These are phyloP conservation scores for Tremella yokohamensis DNA, from an alignment of 768 basidiomycete genomes.

Conservation along the genomic window DNA sequence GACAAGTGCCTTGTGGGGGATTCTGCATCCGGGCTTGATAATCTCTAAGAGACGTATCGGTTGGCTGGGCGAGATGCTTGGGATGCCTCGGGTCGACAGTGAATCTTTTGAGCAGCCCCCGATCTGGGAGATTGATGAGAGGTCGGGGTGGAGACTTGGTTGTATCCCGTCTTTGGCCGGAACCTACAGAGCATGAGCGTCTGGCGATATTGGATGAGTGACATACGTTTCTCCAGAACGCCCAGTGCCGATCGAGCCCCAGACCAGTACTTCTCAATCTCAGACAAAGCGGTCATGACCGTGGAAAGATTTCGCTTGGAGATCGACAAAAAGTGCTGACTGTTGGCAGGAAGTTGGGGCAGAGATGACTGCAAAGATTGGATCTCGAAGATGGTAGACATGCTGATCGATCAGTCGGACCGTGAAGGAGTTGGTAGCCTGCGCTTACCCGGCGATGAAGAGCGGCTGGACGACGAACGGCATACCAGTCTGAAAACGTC, in stretches of 20 bases:
- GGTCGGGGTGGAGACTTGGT: too few species aligned
- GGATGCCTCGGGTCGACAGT: not conserved
- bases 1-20: too few species aligned
- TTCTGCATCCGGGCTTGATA: not conserved
- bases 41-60: not conserved
- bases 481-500: constrained; percentile 10
- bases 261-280: constrained; percentile 21
- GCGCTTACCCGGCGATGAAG: constrained; percentile 23
- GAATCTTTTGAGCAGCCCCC: not conserved
- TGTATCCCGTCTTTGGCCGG: too few species aligned
- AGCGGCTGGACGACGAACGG: constrained; percentile 26
- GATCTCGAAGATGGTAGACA: constrained; percentile 1
- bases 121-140: not conserved
- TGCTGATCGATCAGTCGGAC: constrained; percentile 1
- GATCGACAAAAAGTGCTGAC: constrained; percentile 12
- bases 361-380: not conserved
- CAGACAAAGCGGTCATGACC: constrained; percentile 19
- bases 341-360: constrained; percentile 5
- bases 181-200: too few species aligned
- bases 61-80: not conserved
- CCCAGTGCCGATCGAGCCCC: constrained; percentile 17
- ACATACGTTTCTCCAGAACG: constrained; percentile 16
- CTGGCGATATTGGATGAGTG: too few species aligned
- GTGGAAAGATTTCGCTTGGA: constrained; percentile 24
- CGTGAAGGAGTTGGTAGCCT: constrained; percentile 9